Evolutionary conservation across 2,329 filamentous ascomycete genomes (phyloP), one percentile per base, ranked within the genome.

Genomic region (Fusarium compactum): DNA sequence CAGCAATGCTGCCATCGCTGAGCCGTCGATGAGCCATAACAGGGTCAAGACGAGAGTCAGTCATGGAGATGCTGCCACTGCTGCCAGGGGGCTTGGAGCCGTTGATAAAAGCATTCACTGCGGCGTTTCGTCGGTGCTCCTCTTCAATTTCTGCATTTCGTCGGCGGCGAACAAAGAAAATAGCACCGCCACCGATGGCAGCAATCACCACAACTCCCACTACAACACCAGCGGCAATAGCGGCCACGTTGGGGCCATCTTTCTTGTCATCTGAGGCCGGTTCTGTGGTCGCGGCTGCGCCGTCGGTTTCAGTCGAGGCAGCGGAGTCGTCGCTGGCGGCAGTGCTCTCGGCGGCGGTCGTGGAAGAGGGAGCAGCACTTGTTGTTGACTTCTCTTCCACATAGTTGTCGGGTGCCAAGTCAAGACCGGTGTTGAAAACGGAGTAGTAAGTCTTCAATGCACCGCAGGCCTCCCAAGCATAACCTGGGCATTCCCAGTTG

Each of bases 1-100:
- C 95, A 55, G 95, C 95, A 80, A 98, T 98, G 81, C 95, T 98
- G 74, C 95, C 95, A 77, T 96, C 93, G 82, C 95, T 98, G 83
- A 95, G 88, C 81, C 95, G 89, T 78, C 94, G 87, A 74, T 94
- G 89, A 62, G 91, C 91, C 87, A 97, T 91, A 70, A 94, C 90
- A 10, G 94, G 94, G 72, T 98, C 95, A 61, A 98, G 89, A 58
- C 95, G 90, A 44, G 92, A 91, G 78, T 98, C 95, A 16, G 89
- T 89, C 82, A 93, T 91, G 12, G 92, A 93, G 81, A 89, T 81
- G 67, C 85, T 85, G 66, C 90, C 88, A 78, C 89, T 86, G 82
- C 87, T 90, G 60, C 83, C 83, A 3, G 90, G 89, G 38, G 90
- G 86, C 78, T 90, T 89, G 60, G 84, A 85, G 77, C 87, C 83